Base-by-base conservation (phyloP, 805 yeast genomes). In the Debaryomyces castellii region DNA sequence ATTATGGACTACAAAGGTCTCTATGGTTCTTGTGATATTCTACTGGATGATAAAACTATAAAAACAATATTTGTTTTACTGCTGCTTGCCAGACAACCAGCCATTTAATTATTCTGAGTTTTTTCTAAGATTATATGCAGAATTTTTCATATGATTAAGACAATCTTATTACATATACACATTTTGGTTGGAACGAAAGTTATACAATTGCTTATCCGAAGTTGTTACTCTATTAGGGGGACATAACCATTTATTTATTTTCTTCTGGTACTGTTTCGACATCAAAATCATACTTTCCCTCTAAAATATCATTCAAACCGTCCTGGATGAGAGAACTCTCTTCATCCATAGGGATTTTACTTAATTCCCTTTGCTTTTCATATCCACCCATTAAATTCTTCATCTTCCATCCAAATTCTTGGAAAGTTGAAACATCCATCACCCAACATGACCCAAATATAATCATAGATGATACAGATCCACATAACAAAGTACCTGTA, bases 391-490 rank as follows among this genome's bases (percentile, higher is more conserved):
- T 65, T 42, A 70, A 57, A 8, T 71, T 62, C 62, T 82, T 84
- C 82, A 87, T 79, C 58, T 77, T 77, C 69, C 72, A 71, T 2
- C 91, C 85, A 62, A 89, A 87, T 59, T 89, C 96, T 45, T 74
- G 71, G 39, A 85, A 71, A 23, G 70, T 73, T 6, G 87, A 78
- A 9, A 89, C 84, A 58, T 89, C 96, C 65, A 77, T 74, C 34
- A 82, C 72, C 96, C 96, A 90, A 56, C 89, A 83, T 2, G 82
- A 73, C 2, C 96, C 95, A 33, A 87, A 78, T 1, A 83, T 70
- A 4, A 80, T 65, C 89, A 88, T 87, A 1, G 88, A 78, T 54
- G 85, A 77, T 0, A 89, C 80, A 1, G 89, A 77, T 0, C 83
- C 76, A 2, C 96, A 87, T 14, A 91, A 67, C 39, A 86, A 66